These are phyloP conservation scores for Neoascochyta sp. DNA, from an alignment of 2,329 filamentous ascomycete genomes.

Conservation along the genomic window DNA sequence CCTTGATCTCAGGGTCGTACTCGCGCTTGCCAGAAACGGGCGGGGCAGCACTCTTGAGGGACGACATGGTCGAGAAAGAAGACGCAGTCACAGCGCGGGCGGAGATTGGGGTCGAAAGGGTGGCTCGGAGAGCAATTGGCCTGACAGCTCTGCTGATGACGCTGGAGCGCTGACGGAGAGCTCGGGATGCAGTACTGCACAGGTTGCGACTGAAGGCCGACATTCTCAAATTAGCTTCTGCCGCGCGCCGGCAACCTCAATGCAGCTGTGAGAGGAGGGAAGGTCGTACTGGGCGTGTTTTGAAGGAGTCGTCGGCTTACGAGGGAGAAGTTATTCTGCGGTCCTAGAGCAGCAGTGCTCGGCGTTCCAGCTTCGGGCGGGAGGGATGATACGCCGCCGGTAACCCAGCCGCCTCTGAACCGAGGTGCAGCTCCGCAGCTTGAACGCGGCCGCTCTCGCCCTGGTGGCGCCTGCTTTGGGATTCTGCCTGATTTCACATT, in stretches of 20 bases:
- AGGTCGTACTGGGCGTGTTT: slow-evolving; percentile 34
- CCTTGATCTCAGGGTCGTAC: slow-evolving; percentile 89
- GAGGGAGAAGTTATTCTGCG: slow-evolving; percentile 18
- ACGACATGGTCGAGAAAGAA: slow-evolving; percentile 39
- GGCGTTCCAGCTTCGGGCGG: slow-evolving; percentile 23
- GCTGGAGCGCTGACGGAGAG: slow-evolving; percentile 34
- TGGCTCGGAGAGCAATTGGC: slow-evolving; percentile 34
- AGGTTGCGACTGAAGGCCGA: slow-evolving; percentile 43
- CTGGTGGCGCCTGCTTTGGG: no score
- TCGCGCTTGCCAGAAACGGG: slow-evolving; percentile 41
- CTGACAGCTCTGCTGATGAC: slow-evolving; percentile 34
- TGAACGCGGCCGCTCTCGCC: slow-evolving; percentile 13
- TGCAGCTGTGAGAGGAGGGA: slow-evolving; percentile 30
- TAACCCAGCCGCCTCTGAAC: no score
- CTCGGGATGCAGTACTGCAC: slow-evolving; percentile 38
- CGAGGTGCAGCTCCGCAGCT: slow-evolving; percentile 22
- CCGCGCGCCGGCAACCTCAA: slow-evolving; percentile 29
- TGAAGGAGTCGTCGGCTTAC: slow-evolving; percentile 17
- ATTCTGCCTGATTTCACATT: no score
- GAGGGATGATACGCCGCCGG: slow-evolving; percentile 24
- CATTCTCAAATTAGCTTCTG: slow-evolving; percentile 40
- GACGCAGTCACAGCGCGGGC: slow-evolving; percentile 22
- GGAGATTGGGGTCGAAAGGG: slow-evolving; percentile 20
- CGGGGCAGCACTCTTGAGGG: slow-evolving; percentile 35
- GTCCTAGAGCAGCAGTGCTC: slow-evolving; percentile 19